Evolutionary conservation across 2,329 filamentous ascomycete species (phyloP), one percentile per base, ranked within the genome.

Genomic region (Pseudopyrenochaeta lycopersici): DNA sequence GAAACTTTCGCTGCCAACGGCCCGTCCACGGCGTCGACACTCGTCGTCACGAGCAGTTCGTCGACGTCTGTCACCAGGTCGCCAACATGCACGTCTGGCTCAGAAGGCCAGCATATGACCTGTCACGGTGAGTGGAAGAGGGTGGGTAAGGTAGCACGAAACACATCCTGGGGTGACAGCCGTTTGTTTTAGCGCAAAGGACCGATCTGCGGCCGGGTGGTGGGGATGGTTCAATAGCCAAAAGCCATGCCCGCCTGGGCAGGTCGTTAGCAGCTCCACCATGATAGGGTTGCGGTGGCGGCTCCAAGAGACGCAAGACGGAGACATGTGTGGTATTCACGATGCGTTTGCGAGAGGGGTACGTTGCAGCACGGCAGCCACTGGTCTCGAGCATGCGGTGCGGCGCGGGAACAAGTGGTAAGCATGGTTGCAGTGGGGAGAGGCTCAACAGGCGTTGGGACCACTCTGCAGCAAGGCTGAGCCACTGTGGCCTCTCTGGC

Each of bases 181-280:
- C 69, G 69, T 72, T 71, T 66, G 63, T 68, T 63, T 68, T 72
- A 67, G 68, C 63, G 62, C 51, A 45, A 7, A 43, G 47, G 50
- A 27, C 39, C 47, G 60, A 65, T 65, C 61, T 50, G 58, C 65
- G 41, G 48, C 49, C 54, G 51, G 58, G 45, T 62, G 58, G 60
- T 56, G 58, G 57, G 56, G 56, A 52, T 32, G 44, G 31, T 20
- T 46, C 21, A 48, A 29, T 17, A 30, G 40, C 32, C 23, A 49
- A 31, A 31, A 45, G 49, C 57, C 54, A 52, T 33, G 31, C 50
- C 54, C 21, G 10, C 52, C 43, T 32, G 48, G 52, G 58, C 49
- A 66, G 54, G 57, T 58, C 47, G 41, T 53, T 50, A 46, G 38
- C 39, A 44, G 40, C 23, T 17, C 30, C 40, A 30, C 40, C 7